phyloP scores from a whole-genome alignment of 805 yeast genomes.

The Hanseniaspora occidentalis region DNA sequence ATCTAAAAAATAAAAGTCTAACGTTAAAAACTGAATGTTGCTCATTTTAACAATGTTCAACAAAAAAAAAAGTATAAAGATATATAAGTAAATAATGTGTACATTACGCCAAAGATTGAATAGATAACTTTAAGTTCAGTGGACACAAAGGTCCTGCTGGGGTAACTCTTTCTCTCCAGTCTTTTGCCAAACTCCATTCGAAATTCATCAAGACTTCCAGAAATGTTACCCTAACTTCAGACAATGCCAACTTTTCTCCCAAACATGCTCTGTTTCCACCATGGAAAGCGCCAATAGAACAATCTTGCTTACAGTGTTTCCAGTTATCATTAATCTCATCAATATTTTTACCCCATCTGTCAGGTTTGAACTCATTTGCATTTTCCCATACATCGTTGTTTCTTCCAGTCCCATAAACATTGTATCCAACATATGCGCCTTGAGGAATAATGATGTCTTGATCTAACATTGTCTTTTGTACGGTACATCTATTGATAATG shows the following conservation, averaged over 20 bases:
- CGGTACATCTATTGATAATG: slow-evolving; percentile 38
- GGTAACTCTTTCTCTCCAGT: slow-evolving; percentile 38
- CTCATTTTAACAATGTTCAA: too few species aligned
- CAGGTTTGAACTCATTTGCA: slow-evolving; percentile 33
- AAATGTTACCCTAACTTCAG: slow-evolving; percentile 31
- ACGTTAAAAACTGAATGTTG: neutral
- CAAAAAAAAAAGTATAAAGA: neutral
- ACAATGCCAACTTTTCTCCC: slow-evolving; percentile 45
- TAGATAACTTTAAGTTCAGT: slow-evolving; percentile 20
- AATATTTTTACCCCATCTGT: slow-evolving; percentile 37
- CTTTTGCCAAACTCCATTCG: slow-evolving; percentile 26
- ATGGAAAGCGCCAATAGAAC: slow-evolving; percentile 40
- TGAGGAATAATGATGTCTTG: slow-evolving; percentile 32
- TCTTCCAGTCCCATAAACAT: slow-evolving; percentile 40
- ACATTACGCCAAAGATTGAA: neutral
- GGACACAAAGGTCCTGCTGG: slow-evolving; percentile 52
- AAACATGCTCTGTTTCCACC: slow-evolving; percentile 50
- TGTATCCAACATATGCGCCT: slow-evolving; percentile 42
- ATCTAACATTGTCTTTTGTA: slow-evolving; percentile 29
- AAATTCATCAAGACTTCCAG: slow-evolving; percentile 27
- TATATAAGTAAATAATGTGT: neutral
- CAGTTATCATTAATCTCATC: slow-evolving; percentile 30
- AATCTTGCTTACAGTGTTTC: slow-evolving; percentile 31
- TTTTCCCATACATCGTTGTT: slow-evolving; percentile 31
- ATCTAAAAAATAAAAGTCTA: slow-evolving; percentile 8